Base-by-base conservation (phyloP, 768 basidiomycete species). In the Suillus paluster region DNA sequence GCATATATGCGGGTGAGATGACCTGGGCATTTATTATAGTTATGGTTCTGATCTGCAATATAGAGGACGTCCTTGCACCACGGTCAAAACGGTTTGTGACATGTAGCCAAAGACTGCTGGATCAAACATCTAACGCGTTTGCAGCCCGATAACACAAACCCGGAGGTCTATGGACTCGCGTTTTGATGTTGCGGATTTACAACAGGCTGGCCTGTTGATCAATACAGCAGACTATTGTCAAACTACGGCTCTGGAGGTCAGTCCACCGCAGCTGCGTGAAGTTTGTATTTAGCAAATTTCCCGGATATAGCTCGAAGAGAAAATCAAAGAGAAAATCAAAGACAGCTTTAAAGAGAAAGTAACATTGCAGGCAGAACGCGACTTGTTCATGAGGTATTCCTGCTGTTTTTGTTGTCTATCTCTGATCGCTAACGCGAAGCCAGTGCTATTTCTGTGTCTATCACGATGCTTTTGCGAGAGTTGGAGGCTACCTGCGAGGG, bases 201-300 rank as follows among this genome's bases (percentile, higher is more conserved):
- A 86, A 68, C 92, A 91, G 64, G 87, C 92, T 0, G 95, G 94
- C 71, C 79, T 94, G n/a, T 77, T 97, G 27, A 88, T 99, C 70
- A 99, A 99, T 70, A 99, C 97, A 0, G 97, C 96, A 1, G 96
- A 99, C 71, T 99, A 99, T 72, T 99, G 97, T 70, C 92, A 95
- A 65, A 87, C 86, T 1, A 99, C 97, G 3, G 93, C 96, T 1
- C 70, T 87, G 21, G 94, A 97, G 84, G 95, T 90, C 67, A 11
- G 79, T 62, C 12, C 50, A 57, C 36, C 2, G 39, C 53, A 21
- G 14, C 9, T 42, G 27, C 21, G 34, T 59, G 46, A 21, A 39
- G 34, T 54, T 63, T 12, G 68, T 27, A 1, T 48, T 64, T 15
- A 39, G 10, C 11, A n/a, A n/a, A 19, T 27, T 41, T 25, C 33